Evolutionary conservation across 1,284 basidiomycete species (phyloP).

Genomic region (Puccinia triticina): DNA sequence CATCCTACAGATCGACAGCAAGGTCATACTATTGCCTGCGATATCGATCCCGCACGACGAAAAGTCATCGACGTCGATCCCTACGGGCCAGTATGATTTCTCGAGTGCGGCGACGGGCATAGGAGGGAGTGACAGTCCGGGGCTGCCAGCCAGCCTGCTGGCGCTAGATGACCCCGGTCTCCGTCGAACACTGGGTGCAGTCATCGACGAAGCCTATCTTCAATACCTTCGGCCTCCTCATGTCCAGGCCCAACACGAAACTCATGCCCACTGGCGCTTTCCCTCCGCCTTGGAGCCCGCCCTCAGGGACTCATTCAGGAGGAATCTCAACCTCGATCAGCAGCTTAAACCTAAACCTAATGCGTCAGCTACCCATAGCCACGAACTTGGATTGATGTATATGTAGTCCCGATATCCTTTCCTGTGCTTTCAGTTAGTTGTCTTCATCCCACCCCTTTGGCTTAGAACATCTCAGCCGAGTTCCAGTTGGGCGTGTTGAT

Average conservation of each 20-base stretch:
- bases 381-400: conserved; percentile 1
- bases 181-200: background rate
- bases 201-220: background rate
- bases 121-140: background rate
- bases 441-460: too few relatives aligned
- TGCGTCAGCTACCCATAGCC: background rate
- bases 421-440: too few relatives aligned
- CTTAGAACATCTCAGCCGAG: too few relatives aligned
- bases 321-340: background rate
- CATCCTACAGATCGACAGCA: conserved; percentile 12
- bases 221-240: background rate
- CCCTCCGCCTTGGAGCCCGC: background rate
- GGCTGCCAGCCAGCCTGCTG: background rate
- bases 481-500: too few relatives aligned
- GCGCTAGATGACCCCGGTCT: background rate
- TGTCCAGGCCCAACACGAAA: background rate
- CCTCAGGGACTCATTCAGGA: background rate
- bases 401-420: background rate
- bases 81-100: conserved; percentile 20
- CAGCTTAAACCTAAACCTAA: background rate
- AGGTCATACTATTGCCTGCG: background rate
- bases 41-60: conserved; percentile 28
- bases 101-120: background rate
- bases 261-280: background rate
- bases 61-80: conserved; percentile 16